Evolutionary conservation across 257 asterid species (phyloP), one percentile per base, ranked within the genome.

Genomic region (Oldenlandia corymbosa): DNA sequence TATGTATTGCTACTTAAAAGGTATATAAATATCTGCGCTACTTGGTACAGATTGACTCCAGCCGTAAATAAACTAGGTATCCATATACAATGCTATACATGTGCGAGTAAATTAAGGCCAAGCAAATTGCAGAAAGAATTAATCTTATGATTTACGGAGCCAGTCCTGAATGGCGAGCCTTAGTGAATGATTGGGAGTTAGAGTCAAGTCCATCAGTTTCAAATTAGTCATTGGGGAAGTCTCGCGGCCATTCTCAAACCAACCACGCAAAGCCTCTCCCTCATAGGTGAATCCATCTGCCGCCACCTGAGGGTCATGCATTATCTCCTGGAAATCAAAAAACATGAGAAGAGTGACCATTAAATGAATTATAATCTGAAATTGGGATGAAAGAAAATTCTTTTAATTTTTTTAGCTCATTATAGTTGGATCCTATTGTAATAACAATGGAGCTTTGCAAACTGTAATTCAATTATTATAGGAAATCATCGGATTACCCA

Each of bases 281-380:
- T 91, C 98, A 14, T 91, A 91, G 13, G 96, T 83, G 84, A 86
- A 88, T 59, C 98, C 98, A 46, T 91, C 98, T 0, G 96, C 93
- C 11, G 95, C 96, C 53, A 88, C 87, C 74, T 82, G 95, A 58
- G 98, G 96, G 71, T 91, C 85, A 10, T 83, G 89, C 98, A 91
- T 88, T 70, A 88, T 76, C 73, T 91, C 98, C 98, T 91, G 95
- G 59, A 76, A 76, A 16, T n/a, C n/a, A 37, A 69, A 34, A 43
- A 54, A n/a, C 21, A 32, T 53, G 45, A 11, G 24, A 18, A 26
- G 47, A 37, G 18, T 71, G 30, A 73, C 67, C 62, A 18, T 61
- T 9, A 23, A n/a, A 61, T 27, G 57, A n/a, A 53, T 32, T 24
- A 23, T 17, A 21, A 47, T 36, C 18, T 36, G 39, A 51, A 49